These are phyloP conservation scores for Backusella westeae DNA, from an alignment of 192 early-diverging fungal species.

Conservation along the genomic window DNA sequence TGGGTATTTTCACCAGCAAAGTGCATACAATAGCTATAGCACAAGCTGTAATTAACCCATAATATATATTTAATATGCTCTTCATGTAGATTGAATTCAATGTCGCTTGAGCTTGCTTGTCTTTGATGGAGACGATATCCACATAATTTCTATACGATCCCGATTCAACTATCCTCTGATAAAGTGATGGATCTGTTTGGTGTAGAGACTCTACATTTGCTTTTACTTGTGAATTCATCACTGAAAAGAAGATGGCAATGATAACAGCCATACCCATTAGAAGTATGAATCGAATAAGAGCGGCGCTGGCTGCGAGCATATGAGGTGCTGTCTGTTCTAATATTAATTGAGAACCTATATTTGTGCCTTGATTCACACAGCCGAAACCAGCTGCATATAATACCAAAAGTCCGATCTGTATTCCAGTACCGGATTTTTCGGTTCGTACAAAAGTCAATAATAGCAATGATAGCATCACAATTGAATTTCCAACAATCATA, in stretches of 20 bases:
- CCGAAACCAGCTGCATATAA: neutral
- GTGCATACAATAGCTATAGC: neutral
- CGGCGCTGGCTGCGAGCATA: neutral
- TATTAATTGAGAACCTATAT: neutral
- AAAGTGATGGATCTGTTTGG: neutral
- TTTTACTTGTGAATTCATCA: neutral
- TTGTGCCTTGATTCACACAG: neutral
- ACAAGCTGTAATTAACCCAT: neutral
- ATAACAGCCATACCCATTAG: neutral
- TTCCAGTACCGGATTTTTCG: neutral
- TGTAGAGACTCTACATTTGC: neutral
- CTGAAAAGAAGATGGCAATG: neutral
- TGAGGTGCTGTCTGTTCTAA: neutral
- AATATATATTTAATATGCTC: neutral
- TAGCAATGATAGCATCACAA: neutral
- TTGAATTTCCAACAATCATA: neutral
- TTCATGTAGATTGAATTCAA: neutral
- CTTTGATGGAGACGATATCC: neutral
- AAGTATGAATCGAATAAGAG: neutral
- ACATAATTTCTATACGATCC: neutral
- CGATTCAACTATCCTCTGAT: neutral
- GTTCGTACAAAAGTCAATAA: neutral
- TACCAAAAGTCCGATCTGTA: neutral
- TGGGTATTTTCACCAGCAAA: neutral
- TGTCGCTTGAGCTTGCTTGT: neutral